Evolutionary conservation across 305 asterid species (phyloP), one percentile per base, ranked within the genome.

Genomic region (Fraxinus baroniana): DNA sequence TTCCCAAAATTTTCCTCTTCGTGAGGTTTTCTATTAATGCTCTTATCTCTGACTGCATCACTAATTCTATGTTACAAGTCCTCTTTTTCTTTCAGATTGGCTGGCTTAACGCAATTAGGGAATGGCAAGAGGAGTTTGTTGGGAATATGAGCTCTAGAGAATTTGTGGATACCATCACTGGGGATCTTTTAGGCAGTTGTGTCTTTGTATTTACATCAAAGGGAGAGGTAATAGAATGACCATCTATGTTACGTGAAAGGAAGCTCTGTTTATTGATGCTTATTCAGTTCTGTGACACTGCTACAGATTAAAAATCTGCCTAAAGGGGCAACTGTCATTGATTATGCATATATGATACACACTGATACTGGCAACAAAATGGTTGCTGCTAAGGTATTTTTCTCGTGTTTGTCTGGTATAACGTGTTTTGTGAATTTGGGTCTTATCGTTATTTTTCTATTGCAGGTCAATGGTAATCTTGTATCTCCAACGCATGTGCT

Each of bases 71-170:
- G 74, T 71, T 57, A 33, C 75, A 36, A 71, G 79, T 57, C 7
- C 32, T 80, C 74, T 62, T 75, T 78, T 81, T 83, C 64, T 81
- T 84, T 83, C 93, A 93, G 98, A 93, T 95, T 86, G 92, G 98
- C 72, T 95, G 98, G 98, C 94, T 93, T 81, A 93, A 93, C 87
- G 98, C 98, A 84, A 95, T 95, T 75, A 90, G 98, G 87, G 98
- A 95, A 88, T 95, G 98, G 98, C 98, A 93, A 86, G 98, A 95
- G 87, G 98, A 95, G 87, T 95, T 95, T 83, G 98, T 95, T 78
- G 98, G 98, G 74, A 95, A 95, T 86, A 93, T 92, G 97, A 95
- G 97, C 82, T 95, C 98, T 39, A 90, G 98, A 87, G 98, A 92
- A 84, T 95, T 95, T 86, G 98, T 95, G 79, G 98, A 93, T 85